Percentiles rank a stretch among this genome's conserved stretches.
Conservation (phyloP, 2,329 filamentous ascomycete genomes). For the Phoma sp. region DNA sequence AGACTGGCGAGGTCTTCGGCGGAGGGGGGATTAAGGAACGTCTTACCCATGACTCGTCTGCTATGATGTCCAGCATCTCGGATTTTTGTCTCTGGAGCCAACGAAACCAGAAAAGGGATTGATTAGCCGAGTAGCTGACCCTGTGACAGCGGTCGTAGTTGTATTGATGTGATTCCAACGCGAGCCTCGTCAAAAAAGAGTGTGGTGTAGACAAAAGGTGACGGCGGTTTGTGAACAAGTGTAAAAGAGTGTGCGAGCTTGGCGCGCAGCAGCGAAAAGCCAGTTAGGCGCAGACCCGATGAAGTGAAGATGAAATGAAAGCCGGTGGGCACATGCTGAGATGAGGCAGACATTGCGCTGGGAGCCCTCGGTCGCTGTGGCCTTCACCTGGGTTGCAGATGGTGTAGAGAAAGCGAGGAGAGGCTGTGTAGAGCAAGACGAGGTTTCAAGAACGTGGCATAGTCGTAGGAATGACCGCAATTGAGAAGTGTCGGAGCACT, state of each 20-base stretch:
- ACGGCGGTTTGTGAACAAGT: background rate
- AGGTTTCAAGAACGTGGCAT: background rate
- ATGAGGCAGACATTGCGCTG: background rate
- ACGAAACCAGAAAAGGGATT: background rate
- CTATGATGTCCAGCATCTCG: background rate
- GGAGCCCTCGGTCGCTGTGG: constrained; percentile 5
- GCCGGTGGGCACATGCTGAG: background rate
- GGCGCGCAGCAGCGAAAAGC: constrained; percentile 2
- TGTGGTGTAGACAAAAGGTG: background rate
- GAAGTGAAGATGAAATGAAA: constrained; percentile 14
- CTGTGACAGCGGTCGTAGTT: background rate
- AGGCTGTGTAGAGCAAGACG: constrained; percentile 11
- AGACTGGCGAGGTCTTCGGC: constrained; percentile 2
- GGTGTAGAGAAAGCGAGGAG: constrained; percentile 13
- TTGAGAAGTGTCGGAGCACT: background rate
- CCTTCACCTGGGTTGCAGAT: constrained; percentile 8
- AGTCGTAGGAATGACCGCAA: background rate
- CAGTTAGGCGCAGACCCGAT: constrained; percentile 3
- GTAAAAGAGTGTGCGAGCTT: constrained; percentile 12
- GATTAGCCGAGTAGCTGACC: background rate
- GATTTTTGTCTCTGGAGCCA: background rate
- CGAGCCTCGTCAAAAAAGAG: constrained; percentile 7
- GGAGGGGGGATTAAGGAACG: background rate
- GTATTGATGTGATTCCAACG: background rate
- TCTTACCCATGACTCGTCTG: constrained; percentile 1